Evolutionary conservation across 2,329 filamentous ascomycete species (phyloP).

Genomic region (Colletotrichum gigasporum): DNA sequence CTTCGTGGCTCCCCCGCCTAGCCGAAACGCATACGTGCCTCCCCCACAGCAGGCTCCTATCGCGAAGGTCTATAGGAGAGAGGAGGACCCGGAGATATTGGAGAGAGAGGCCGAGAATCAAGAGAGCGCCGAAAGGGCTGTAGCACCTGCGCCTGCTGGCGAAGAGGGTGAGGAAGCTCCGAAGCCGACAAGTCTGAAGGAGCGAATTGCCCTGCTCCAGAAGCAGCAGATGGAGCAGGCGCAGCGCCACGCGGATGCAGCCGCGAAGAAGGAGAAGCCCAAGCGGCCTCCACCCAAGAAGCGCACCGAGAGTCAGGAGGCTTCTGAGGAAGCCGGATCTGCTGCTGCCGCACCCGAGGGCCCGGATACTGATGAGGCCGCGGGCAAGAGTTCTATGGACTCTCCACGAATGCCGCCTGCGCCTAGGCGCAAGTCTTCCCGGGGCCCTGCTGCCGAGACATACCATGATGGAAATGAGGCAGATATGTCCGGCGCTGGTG

Average conservation of each 20-base stretch:
- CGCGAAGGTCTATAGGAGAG: slow-evolving; percentile 82
- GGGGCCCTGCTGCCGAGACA: slow-evolving; percentile 51
- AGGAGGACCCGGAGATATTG: slow-evolving; percentile 82
- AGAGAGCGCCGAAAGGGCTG: slow-evolving; percentile 75
- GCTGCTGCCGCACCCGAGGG: slow-evolving; percentile 26
- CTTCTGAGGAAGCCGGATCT: slow-evolving; percentile 36
- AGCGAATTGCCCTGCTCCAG: slow-evolving; percentile 92
- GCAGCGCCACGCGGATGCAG: slow-evolving; percentile 79
- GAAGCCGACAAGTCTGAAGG: slow-evolving; percentile 92
- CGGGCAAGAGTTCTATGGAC: slow-evolving; percentile 62
- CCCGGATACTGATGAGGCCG: slow-evolving; percentile 57
- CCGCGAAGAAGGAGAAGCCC: slow-evolving; percentile 86
- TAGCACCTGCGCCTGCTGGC: slow-evolving; percentile 57
- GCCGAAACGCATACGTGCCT: slow-evolving; percentile 89
- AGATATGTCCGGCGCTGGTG: slow-evolving; percentile 71
- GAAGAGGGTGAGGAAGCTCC: slow-evolving; percentile 76
- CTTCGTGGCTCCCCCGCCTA: slow-evolving; percentile 94
- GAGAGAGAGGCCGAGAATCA: slow-evolving; percentile 72
- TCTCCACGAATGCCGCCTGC: slow-evolving; percentile 47
- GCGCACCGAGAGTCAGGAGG: slow-evolving; percentile 59
- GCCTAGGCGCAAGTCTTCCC: slow-evolving; percentile 63
- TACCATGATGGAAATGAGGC: slow-evolving; percentile 71
- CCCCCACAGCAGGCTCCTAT: slow-evolving; percentile 75
- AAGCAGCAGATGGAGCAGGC: slow-evolving; percentile 94
- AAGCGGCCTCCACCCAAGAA: slow-evolving; percentile 78